Evolutionary conservation across 2,329 filamentous ascomycete genomes (phyloP).

Genomic region (Byssothecium circinans): DNA sequence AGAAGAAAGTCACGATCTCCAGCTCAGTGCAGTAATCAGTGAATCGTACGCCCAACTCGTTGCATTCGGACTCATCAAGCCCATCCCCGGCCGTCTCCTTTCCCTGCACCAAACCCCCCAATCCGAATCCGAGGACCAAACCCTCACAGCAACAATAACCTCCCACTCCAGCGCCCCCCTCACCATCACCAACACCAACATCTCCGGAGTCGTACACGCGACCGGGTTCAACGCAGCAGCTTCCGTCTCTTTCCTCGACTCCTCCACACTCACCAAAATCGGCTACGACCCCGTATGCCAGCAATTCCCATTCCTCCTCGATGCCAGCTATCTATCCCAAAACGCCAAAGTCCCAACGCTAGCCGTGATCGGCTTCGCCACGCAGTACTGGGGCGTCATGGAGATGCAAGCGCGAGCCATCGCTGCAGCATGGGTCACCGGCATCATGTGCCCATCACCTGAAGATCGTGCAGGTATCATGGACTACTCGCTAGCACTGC

Average conservation of each 20-base stretch:
- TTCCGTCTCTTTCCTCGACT: conserved; percentile 64
- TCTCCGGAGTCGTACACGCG: conserved; percentile 69
- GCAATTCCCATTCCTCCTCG: conserved; percentile 49
- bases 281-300: conserved; percentile 58
- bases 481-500: conserved; percentile 22
- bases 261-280: conserved; percentile 57
- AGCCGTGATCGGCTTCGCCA: conserved; percentile 75
- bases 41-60: conserved; percentile 2
- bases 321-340: conserved; percentile 15
- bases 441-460: not conserved
- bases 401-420: conserved; percentile 78
- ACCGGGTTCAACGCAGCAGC: conserved; percentile 67
- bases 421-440: conserved; percentile 37
- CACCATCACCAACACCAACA: conserved; percentile 49
- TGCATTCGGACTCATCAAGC: too few relatives aligned
- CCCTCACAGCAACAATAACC: not conserved
- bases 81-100: too few relatives aligned
- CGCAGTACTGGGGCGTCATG: conserved; percentile 79
- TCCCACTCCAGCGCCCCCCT: not conserved
- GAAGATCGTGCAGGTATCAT: conserved; percentile 32
- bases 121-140: too few relatives aligned
- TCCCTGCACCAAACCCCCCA: too few relatives aligned
- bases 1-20: not conserved
- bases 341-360: conserved; percentile 64
- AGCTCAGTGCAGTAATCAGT: not conserved